Percentiles rank a stretch among this genome's conserved stretches.
phyloP scores from a whole-genome alignment of 441 rosid genomes.

The Hypseocharis bilobata region DNA sequence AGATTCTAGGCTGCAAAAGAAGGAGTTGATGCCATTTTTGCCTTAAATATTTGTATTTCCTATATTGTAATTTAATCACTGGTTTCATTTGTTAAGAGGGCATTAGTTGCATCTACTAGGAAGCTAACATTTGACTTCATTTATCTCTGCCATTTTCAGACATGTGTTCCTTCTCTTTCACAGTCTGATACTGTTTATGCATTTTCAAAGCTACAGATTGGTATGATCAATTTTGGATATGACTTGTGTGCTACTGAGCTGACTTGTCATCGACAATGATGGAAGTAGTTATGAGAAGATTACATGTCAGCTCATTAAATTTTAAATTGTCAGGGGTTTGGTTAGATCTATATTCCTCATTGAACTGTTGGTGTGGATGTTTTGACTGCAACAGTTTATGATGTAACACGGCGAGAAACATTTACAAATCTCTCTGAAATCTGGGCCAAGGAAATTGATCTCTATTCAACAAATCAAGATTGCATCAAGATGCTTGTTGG shows the following conservation, averaged over 20 bases:
- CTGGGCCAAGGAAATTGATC: slow-evolving; percentile 69
- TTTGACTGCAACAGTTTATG: slow-evolving; percentile 37
- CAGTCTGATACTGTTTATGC: too few relatives aligned
- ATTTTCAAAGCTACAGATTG: too few relatives aligned
- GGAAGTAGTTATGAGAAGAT: too few relatives aligned
- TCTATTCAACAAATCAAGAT: slow-evolving; percentile 63
- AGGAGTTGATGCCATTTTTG: too few relatives aligned
- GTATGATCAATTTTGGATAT: too few relatives aligned
- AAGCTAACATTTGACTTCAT: neutral
- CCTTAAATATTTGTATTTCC: too few relatives aligned
- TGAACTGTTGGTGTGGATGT: slow-evolving; percentile 1
- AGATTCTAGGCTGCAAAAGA: too few relatives aligned
- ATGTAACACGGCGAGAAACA: slow-evolving; percentile 63
- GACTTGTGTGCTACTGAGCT: too few relatives aligned
- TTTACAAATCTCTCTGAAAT: slow-evolving; percentile 60
- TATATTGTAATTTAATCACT: too few relatives aligned
- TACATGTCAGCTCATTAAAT: neutral
- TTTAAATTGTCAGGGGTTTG: neutral
- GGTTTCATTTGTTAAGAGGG: neutral
- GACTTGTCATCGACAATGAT: too few relatives aligned
- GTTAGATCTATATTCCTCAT: neutral
- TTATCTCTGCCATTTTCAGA: too few relatives aligned
- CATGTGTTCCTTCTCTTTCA: too few relatives aligned
- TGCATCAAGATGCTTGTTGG: slow-evolving; percentile 76
- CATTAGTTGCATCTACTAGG: neutral